phyloP scores from a whole-genome alignment of 331 rosid genomes.

The Pyrus hybrid region DNA sequence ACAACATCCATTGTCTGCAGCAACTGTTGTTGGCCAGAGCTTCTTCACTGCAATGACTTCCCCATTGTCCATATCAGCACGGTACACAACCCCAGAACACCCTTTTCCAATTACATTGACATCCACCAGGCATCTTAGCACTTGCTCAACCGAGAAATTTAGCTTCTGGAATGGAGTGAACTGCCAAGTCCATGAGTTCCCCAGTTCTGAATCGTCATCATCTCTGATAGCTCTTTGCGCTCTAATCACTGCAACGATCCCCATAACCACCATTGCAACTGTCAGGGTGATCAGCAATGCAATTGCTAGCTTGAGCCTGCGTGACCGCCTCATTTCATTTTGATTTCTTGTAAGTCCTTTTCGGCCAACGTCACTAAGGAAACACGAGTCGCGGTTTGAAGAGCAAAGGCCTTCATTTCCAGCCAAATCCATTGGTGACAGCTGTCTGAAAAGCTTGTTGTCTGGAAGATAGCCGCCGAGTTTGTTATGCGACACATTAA shows the following conservation, averaged over 20 bases:
- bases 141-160: conserved; percentile 69
- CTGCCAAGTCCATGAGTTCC: conserved; percentile 87
- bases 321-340: conserved; percentile 34
- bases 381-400: conserved; percentile 57
- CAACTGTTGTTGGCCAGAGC: conserved; percentile 69
- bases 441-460: conserved; percentile 74
- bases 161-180: conserved; percentile 92
- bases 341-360: conserved; percentile 30
- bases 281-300: conserved; percentile 63
- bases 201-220: conserved; percentile 67
- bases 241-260: conserved; percentile 66
- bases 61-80: conserved; percentile 71
- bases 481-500: conserved; percentile 79
- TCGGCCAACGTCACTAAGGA: conserved; percentile 31
- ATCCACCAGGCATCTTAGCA: conserved; percentile 70
- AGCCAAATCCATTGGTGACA: conserved; percentile 54
- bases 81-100: conserved; percentile 84
- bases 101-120: conserved; percentile 85
- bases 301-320: conserved; percentile 63
- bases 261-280: conserved; percentile 63
- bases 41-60: conserved; percentile 93
- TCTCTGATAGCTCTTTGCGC: conserved; percentile 49
- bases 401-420: conserved; percentile 76
- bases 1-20: conserved; percentile 31
- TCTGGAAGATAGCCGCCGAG: conserved; percentile 78